Percentiles rank a stretch among this genome's conserved stretches.
phyloP scores from a whole-genome alignment of 148 eudicot species.

The Polygonum aviculare region DNA sequence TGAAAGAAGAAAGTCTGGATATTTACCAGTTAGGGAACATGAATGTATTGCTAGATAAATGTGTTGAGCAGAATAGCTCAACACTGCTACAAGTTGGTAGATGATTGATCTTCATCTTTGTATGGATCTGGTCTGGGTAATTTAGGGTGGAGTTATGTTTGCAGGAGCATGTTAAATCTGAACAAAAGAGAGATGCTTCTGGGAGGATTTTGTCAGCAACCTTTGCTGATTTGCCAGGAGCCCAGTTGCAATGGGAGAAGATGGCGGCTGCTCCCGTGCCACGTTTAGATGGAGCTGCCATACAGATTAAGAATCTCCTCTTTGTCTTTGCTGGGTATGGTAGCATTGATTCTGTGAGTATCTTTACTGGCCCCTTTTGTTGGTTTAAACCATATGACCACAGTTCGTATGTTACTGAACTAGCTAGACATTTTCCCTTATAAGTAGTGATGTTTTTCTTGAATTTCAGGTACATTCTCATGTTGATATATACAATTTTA shows the following conservation, averaged over 20 bases:
- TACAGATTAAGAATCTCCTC: slow-evolving; percentile 77
- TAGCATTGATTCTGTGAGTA: slow-evolving; percentile 76
- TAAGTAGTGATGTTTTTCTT: neutral
- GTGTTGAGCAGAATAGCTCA: neutral
- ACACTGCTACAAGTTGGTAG: neutral
- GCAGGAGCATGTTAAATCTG: slow-evolving; percentile 23
- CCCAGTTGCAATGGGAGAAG: slow-evolving; percentile 79
- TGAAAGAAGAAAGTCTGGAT: neutral
- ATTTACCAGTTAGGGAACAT: neutral
- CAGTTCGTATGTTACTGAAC: neutral
- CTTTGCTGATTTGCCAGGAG: slow-evolving; percentile 84
- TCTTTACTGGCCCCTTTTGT: slow-evolving; percentile 1
- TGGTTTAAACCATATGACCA: neutral
- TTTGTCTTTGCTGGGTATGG: slow-evolving; percentile 95
- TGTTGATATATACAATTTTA: slow-evolving; percentile 90
- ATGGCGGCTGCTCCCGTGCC: slow-evolving; percentile 77
- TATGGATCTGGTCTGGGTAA: neutral
- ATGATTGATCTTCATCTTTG: neutral
- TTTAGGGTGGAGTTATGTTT: slow-evolving; percentile 1
- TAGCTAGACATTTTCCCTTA: neutral
- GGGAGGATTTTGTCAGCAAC: slow-evolving; percentile 65
- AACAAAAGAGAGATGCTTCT: slow-evolving; percentile 18
- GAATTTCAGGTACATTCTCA: slow-evolving; percentile 87
- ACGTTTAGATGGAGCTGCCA: slow-evolving; percentile 94
- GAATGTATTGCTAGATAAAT: neutral